Base-by-base conservation (phyloP, 2,329 filamentous ascomycete species). In the Fusarium sp. region DNA sequence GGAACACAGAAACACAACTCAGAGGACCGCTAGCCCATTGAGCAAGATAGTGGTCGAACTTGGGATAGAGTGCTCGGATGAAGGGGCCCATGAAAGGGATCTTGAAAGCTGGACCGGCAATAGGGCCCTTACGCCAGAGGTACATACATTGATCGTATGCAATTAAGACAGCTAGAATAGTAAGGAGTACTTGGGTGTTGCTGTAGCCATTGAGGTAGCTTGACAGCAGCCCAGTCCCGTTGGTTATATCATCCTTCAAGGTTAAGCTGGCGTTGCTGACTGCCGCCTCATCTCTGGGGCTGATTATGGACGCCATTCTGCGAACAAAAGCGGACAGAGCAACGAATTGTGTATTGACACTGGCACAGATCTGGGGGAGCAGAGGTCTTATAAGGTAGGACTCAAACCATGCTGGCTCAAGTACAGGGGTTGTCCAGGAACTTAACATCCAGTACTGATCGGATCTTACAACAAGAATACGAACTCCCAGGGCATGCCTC, bases 1-100 rank as follows among this genome's bases (percentile, higher is more conserved):
- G 93, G 81, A 95, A 95, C 71, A 95, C 91, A 3, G 92, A 95
- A 24, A 95, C 92, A 77, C 93, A 95, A 80, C 92, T 95, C 65
- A 95, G 85, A 26, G 91, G 88, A n/a, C 91, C 93, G 65, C 91
- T 94, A 20, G 89, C 86, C 93, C 93, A 95, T 85, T 95, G 94
- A 18, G 86, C 88, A 76, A 93, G 87, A 82, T 95, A 95, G 51
- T 88, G 85, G 28, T 89, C 87, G 80, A 95, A 95, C 71, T 91
- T 90, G 12, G 93, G 93, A 75, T 93, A 87, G 35, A 95, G 86
- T 6, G 91, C 92, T 77, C 94, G 88, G 30, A 95, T 82, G 80
- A 95, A 95, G 0, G 93, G 93, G 4, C 93, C 93, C 81, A 94
- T 91, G 75, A 92, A 87, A 0, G 90, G 90, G 39, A 91, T 87